phyloP scores from a whole-genome alignment of 345 rosid species.

The Turritis glabra region DNA sequence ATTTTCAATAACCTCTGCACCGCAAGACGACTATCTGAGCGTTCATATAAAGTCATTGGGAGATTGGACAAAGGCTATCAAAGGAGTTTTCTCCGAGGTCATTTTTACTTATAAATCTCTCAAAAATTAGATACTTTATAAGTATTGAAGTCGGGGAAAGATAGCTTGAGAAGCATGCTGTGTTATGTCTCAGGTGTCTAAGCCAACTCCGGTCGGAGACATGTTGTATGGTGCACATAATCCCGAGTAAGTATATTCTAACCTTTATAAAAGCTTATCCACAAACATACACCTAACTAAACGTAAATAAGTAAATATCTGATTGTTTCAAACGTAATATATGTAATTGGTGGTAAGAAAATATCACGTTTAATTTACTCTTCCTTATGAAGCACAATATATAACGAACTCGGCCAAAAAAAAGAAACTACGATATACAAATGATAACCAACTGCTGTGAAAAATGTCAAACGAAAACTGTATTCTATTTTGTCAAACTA shows the following conservation, averaged over 20 bases:
- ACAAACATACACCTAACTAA: no score
- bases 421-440: no score
- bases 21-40: constrained; percentile 78
- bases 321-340: no score
- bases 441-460: no score
- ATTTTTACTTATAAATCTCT: not conserved
- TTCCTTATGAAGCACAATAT: no score
- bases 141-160: not conserved
- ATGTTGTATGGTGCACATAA: constrained; percentile 9
- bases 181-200: constrained; percentile 27
- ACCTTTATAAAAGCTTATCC: no score
- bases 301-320: no score
- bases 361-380: no score
- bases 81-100: constrained; percentile 65
- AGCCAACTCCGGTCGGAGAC: not conserved
- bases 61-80: constrained; percentile 78
- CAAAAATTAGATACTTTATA: not conserved
- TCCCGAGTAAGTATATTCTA: constrained; percentile 16
- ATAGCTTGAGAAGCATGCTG: not conserved
- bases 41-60: constrained; percentile 76
- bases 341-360: no score
- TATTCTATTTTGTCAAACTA: no score
- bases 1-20: constrained; percentile 85
- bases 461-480: no score
- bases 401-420: no score